Percentiles rank a stretch among this genome's conserved stretches.
Conservation (phyloP, 1,284 basidiomycete genomes). For the Trichosporon ovoides region DNA sequence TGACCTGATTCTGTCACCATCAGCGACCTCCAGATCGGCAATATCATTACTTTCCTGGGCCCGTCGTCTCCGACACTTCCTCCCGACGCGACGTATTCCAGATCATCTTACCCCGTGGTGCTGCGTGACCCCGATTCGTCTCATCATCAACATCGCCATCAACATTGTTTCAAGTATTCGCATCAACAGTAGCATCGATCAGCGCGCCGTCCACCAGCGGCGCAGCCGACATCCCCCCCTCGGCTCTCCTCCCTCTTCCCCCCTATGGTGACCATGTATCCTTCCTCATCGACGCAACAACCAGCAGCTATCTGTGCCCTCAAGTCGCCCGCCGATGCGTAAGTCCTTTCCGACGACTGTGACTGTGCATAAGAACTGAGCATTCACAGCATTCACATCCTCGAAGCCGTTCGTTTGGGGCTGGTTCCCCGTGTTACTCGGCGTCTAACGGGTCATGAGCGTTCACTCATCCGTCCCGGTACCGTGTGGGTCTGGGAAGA, state of each 20-base stretch:
- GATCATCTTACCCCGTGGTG: background rate
- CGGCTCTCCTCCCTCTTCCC: background rate
- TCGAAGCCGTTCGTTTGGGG: constrained; percentile 83
- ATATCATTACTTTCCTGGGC: background rate
- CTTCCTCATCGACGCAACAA: constrained; percentile 41
- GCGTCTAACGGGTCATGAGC: constrained; percentile 82
- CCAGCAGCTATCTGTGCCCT: constrained; percentile 46
- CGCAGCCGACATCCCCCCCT: background rate
- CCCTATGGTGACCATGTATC: constrained; percentile 28
- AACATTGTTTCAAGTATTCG: background rate
- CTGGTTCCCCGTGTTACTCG: constrained; percentile 85
- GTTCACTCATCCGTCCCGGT: constrained; percentile 83
- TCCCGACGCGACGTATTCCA: background rate
- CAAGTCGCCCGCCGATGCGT: constrained; percentile 46
- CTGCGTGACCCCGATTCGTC: background rate
- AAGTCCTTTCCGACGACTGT: constrained; percentile 24
- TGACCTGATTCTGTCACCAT: constrained; percentile 5
- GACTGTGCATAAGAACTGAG: too few species aligned
- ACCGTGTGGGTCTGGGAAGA: constrained; percentile 97
- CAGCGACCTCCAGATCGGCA: constrained; percentile 1
- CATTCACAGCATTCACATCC: constrained; percentile 62
- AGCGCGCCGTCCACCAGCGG: background rate
- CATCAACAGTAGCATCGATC: background rate
- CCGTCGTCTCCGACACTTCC: background rate
- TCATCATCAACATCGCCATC: background rate